Evolutionary conservation across 164 flowering plant genomes (phyloP), one percentile per base, ranked within the genome.

Genomic region (Umbilicus rupestris): DNA sequence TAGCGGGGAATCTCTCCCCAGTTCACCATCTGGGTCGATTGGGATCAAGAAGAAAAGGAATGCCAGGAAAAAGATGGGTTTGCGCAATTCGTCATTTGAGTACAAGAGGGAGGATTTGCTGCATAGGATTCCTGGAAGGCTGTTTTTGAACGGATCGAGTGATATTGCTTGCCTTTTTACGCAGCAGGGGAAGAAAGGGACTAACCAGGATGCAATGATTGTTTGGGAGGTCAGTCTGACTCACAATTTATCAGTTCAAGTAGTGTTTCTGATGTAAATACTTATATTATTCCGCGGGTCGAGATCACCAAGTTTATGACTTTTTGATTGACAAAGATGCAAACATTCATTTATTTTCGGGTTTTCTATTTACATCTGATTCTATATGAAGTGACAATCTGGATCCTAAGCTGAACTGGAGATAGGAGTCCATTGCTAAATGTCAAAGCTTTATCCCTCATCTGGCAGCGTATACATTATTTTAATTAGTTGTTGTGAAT

Each of bases 121-220:
- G 67, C 89, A 74, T 42, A 78, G 86, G 66, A 80, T 83, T 68
- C 96, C 96, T 0, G 96, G 96, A 29, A 76, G 97, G 70, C 66
- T 85, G 88, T 87, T 84, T 75, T 64, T 82, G 77, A 94, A 89
- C 77, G 97, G 96, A 35, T 81, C 86, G 0, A 83, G 82, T 67
- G 83, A 85, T 5, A 66, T 73, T 63, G 94, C 99, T 57, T 87
- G 89, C 16, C 65, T 94, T 58, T 91, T 84, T 71, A 88, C 96
- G n/a, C 96, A 88, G 71, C 99, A 94, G 73, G 99, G 99, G 71
- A 91, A 76, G 86, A 94, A 94, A 75, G 99, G 99, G 55, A 84
- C 87, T 66, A 94, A 94, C 72, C 99, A 94, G 75, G 99, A 94
- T 79, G 99, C 99, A 65, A 94, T 94, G 97, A 77, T 91, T 73